Conservation (phyloP, 176 grass and related monocot species). For the Oryza coarctata region DNA sequence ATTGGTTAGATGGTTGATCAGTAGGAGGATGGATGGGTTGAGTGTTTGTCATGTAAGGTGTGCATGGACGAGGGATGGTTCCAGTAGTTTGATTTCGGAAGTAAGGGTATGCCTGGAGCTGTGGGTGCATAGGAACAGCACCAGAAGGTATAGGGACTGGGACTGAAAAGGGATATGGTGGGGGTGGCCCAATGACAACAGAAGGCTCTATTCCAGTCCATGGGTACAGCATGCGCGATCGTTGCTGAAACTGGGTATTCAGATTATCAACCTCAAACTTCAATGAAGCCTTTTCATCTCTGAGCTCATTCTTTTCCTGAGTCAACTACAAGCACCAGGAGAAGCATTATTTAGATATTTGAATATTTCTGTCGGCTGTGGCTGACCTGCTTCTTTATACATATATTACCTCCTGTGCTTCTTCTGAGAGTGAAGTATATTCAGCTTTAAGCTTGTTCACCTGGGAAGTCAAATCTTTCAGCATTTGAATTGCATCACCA, state of each 20-base stretch:
- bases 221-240: conserved; percentile 58
- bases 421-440: conserved; percentile 72
- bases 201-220: conserved; percentile 80
- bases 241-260: conserved; percentile 72
- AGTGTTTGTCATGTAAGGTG: conserved; percentile 49
- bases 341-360: conserved; percentile 14
- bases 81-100: conserved; percentile 49
- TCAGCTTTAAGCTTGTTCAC: conserved; percentile 84
- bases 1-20: conserved; percentile 53
- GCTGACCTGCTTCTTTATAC: conserved; percentile 21
- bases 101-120: conserved; percentile 56
- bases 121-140: conserved; percentile 65
- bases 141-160: conserved; percentile 59
- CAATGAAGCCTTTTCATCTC: conserved; percentile 77
- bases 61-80: conserved; percentile 34
- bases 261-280: conserved; percentile 79
- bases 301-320: conserved; percentile 85
- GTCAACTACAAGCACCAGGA: conserved; percentile 54
- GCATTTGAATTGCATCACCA: conserved; percentile 70
- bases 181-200: conserved; percentile 59
- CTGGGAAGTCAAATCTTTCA: conserved; percentile 77
- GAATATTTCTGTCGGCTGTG: not conserved
- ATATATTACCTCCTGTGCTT: conserved; percentile 76
- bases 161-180: conserved; percentile 63
- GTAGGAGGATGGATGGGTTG: conserved; percentile 46